A percentile compares a stretch with the other conserved stretches of the same genome.
Conservation (phyloP, 169 alveolate genomes). For the Plasmodium ovale region DNA sequence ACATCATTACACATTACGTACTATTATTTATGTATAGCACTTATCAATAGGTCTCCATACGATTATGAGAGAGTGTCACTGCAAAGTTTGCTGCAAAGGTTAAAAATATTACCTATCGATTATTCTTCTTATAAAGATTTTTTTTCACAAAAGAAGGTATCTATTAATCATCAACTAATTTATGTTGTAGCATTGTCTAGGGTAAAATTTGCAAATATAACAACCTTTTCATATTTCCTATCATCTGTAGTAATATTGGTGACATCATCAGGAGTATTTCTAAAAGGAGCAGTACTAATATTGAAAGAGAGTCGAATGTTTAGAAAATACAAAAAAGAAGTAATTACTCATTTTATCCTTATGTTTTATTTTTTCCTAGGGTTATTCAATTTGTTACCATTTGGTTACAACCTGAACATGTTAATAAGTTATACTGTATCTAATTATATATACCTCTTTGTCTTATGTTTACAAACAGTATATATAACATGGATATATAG, state of each 20-base stretch:
- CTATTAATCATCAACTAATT: slow-evolving; percentile 9
- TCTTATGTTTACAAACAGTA: slow-evolving; percentile 18
- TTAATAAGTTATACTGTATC: slow-evolving; percentile 4
- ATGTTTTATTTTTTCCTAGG: slow-evolving; percentile 22
- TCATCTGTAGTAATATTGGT: slow-evolving; percentile 28
- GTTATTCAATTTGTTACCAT: neutral
- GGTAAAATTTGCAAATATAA: slow-evolving; percentile 36
- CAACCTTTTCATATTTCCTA: slow-evolving; percentile 40
- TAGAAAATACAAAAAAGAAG: slow-evolving; percentile 23
- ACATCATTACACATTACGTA: neutral
- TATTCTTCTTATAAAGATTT: slow-evolving; percentile 9
- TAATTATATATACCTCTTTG: slow-evolving; percentile 37
- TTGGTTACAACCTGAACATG: slow-evolving; percentile 4
- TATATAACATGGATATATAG: slow-evolving; percentile 57
- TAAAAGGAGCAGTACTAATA: slow-evolving; percentile 48
- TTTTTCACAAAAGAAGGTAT: neutral
- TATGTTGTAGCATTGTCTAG: slow-evolving; percentile 43
- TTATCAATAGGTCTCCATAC: neutral
- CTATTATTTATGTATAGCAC: slow-evolving; percentile 41
- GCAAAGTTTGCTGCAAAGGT: neutral
- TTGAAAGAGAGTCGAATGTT: slow-evolving; percentile 65
- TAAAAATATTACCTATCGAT: neutral
- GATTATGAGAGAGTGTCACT: neutral
- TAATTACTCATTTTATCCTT: slow-evolving; percentile 29
- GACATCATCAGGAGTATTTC: slow-evolving; percentile 39